Evolutionary conservation across 352 stramenopile species (phyloP), one percentile per base, ranked within the genome.

Genomic region (Saprolegnia parasitica): DNA sequence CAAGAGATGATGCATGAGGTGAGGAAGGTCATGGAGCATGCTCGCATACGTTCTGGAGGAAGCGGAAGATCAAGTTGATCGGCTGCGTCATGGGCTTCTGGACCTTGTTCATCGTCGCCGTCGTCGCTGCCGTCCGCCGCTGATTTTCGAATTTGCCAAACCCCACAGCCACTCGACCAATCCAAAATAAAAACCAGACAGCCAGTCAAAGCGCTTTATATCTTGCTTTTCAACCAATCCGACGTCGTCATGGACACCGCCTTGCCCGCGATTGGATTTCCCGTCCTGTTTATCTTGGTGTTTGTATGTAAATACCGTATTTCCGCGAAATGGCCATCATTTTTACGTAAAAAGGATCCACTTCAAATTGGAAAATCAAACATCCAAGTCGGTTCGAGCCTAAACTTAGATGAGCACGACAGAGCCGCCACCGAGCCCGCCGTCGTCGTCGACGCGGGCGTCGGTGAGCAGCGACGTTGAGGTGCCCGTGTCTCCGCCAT

Each of bases 1-100:
- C 11, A 74, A 40, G 54, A 40, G 16, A 71, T 49, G 24, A 40
- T 39, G 10, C 9, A 75, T 66, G 35, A 68, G 3, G 23, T 52
- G 9, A 49, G 15, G 11, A n/a, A 46, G 4, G 24, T 20, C 49
- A 37, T 42, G 42, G 11, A 5, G 42, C 20, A 18, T 26, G 29
- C 16, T 40, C 8, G 15, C 63, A 73, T 84, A 97, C 91, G 72
- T 96, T 97, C 78, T 99, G 96, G 46, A 99, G 84, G 83, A 98
- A 98, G 78, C 93, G 85, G 89, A 99, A 99, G 81, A 99, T 99
- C 71, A 99, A 86, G 84, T 98, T 98, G 80, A 99, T 99, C 73
- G 97, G 96, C 81, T 99, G 91, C 74, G 96, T 99, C 96, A 99
- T 99, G 75, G 98, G 96, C 81, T 99, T 99, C 75, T 98, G 98